Evolutionary conservation across 441 rosid species (phyloP).

Genomic region (Pelargonium myrrhifolium): DNA sequence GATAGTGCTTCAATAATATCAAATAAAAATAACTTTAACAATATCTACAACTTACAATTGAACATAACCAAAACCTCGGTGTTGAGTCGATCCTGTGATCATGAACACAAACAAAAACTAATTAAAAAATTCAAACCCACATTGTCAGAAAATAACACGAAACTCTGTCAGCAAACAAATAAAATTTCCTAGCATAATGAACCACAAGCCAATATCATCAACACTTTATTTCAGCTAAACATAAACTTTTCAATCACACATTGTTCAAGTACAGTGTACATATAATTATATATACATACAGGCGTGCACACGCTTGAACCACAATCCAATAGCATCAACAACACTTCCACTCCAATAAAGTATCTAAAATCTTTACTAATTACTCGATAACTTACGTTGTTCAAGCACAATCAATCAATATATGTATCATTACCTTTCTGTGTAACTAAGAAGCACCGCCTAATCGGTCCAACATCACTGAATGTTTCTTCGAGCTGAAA

Average conservation of each 20-base stretch:
- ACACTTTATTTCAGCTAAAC: neutral
- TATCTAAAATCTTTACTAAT: neutral
- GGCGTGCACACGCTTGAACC: neutral
- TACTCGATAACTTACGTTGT: neutral
- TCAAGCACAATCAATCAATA: neutral
- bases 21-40: no score
- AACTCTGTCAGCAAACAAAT: neutral
- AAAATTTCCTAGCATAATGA: neutral
- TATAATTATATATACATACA: no score
- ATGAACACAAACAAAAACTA: neutral
- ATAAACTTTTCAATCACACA: no score
- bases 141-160: neutral
- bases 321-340: neutral
- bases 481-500: slow-evolving; percentile 75
- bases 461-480: slow-evolving; percentile 84
- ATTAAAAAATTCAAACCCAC: neutral
- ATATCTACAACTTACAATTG: slow-evolving; percentile 57
- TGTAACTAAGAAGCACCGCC: slow-evolving; percentile 81
- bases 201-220: neutral
- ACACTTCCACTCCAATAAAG: neutral
- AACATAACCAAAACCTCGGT: slow-evolving; percentile 79
- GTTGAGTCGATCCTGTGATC: slow-evolving; percentile 68
- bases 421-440: slow-evolving; percentile 43
- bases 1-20: neutral
- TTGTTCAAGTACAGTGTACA: no score